Evolutionary conservation across 176 grass and related monocot species (phyloP).

Genomic region (Poa pratensis): DNA sequence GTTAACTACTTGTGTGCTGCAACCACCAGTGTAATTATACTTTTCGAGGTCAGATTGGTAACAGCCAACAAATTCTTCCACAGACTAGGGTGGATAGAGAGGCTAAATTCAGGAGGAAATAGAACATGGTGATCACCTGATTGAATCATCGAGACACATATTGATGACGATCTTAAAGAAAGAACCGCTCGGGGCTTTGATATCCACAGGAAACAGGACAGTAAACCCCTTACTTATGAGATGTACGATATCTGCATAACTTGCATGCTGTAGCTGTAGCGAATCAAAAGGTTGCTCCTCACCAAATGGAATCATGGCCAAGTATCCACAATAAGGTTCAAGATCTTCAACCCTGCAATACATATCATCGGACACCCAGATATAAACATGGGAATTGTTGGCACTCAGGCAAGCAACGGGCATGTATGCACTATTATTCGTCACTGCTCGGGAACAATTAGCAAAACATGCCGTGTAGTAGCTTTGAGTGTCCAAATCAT

Average conservation of each 20-base stretch:
- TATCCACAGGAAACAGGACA: neutral
- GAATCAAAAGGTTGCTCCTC: rapidly evolving
- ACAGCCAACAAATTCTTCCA: neutral
- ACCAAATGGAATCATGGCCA: neutral
- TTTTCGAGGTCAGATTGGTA: neutral
- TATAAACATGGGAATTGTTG: slow-evolving; percentile 42
- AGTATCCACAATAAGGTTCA: neutral
- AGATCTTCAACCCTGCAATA: rapidly evolving
- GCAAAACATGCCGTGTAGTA: neutral
- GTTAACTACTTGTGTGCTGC: no score
- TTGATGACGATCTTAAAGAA: no score
- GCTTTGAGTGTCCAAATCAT: rapidly evolving
- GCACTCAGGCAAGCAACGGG: slow-evolving; percentile 19
- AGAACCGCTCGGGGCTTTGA: no score
- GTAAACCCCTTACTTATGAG: neutral
- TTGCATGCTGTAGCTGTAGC: neutral
- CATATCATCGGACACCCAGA: neutral
- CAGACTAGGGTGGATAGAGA: no score
- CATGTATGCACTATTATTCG: neutral
- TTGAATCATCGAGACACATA: no score
- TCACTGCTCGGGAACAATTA: slow-evolving; percentile 33
- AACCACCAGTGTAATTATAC: neutral
- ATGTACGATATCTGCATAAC: neutral
- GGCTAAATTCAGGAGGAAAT: no score
- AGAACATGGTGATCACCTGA: no score